Evolutionary conservation across 2,329 filamentous ascomycete genomes (phyloP).

Genomic region (Graphium sp.): DNA sequence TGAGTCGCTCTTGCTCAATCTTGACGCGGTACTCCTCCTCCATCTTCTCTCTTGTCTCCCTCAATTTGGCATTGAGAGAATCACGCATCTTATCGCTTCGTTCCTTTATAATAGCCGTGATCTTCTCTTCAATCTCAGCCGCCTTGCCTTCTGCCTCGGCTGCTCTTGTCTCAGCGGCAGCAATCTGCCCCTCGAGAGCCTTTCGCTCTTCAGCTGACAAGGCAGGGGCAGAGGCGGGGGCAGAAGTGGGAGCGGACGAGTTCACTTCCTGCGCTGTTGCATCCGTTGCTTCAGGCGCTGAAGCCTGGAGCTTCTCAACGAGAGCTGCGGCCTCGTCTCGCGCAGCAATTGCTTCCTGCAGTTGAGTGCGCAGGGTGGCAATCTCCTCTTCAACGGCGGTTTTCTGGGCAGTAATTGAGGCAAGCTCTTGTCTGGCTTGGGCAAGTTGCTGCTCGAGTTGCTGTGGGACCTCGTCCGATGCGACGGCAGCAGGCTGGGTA

Average conservation of each 20-base stretch:
- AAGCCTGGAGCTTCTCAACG: slow-evolving; percentile 9
- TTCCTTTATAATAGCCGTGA: slow-evolving; percentile 42
- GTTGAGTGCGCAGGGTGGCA: slow-evolving; percentile 32
- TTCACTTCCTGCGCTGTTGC: slow-evolving; percentile 7
- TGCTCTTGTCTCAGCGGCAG: slow-evolving; percentile 42
- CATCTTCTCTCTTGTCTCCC: slow-evolving; percentile 39
- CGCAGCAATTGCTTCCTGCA: slow-evolving; percentile 45
- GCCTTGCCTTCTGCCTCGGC: slow-evolving; percentile 47
- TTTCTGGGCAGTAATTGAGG: slow-evolving; percentile 50
- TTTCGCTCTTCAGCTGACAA: slow-evolving; percentile 42
- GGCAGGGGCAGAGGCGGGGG: slow-evolving; percentile 9
- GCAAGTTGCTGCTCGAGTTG: slow-evolving; percentile 31
- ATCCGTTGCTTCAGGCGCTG: slow-evolving; percentile 9
- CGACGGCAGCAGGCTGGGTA: slow-evolving; percentile 12
- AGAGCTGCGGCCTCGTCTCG: slow-evolving; percentile 40
- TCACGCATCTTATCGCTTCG: slow-evolving; percentile 55
- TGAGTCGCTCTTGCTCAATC: slow-evolving; percentile 46
- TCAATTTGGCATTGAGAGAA: slow-evolving; percentile 51
- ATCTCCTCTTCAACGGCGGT: slow-evolving; percentile 49
- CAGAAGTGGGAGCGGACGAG: slow-evolving; percentile 9
- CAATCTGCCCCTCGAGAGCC: slow-evolving; percentile 43
- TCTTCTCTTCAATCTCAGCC: slow-evolving; percentile 45
- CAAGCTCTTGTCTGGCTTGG: slow-evolving; percentile 42
- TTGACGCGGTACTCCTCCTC: slow-evolving; percentile 30
- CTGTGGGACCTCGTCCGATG: slow-evolving; percentile 26